A percentile compares a stretch with the other conserved stretches of the same genome.
These are phyloP conservation scores for Arabidopsis thaliana DNA, from an alignment of 345 rosid genomes.

Conservation along the genomic window DNA sequence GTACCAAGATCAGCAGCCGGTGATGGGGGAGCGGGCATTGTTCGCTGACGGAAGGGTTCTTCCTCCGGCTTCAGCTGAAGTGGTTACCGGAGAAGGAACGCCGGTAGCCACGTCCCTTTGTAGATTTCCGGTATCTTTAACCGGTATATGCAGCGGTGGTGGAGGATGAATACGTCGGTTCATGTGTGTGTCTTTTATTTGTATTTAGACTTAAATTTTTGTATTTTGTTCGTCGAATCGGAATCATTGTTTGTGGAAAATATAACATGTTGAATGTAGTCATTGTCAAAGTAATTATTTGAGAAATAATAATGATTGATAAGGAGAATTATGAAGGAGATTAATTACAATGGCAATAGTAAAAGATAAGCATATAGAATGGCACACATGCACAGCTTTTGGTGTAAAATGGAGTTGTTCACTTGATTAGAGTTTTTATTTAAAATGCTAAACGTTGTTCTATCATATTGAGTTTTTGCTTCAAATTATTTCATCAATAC, in stretches of 20 bases:
- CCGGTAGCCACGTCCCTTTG: conserved; percentile 55
- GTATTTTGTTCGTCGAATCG: background rate
- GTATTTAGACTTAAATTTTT: background rate
- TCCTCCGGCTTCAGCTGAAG: conserved; percentile 61
- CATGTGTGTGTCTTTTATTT: conserved; percentile 7
- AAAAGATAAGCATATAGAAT: background rate
- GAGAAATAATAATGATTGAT: background rate
- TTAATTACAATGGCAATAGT: background rate
- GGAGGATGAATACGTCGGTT: conserved; percentile 36
- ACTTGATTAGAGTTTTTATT: no score
- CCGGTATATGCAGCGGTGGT: conserved; percentile 78
- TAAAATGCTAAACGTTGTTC: background rate
- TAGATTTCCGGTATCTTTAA: conserved; percentile 73
- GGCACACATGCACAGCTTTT: background rate
- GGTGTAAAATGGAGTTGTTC: background rate
- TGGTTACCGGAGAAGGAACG: conserved; percentile 43
- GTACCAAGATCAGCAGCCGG: conserved; percentile 40
- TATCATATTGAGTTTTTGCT: background rate
- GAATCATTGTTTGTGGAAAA: conserved; percentile 5
- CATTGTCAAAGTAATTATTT: background rate
- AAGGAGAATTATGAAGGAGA: background rate
- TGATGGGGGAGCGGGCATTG: conserved; percentile 54
- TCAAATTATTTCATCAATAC: background rate
- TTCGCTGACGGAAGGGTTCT: conserved; percentile 86
- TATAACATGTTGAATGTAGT: background rate